These are phyloP conservation scores for Cryptosporidium felis DNA, from an alignment of 169 alveolate genomes.

Conservation along the genomic window DNA sequence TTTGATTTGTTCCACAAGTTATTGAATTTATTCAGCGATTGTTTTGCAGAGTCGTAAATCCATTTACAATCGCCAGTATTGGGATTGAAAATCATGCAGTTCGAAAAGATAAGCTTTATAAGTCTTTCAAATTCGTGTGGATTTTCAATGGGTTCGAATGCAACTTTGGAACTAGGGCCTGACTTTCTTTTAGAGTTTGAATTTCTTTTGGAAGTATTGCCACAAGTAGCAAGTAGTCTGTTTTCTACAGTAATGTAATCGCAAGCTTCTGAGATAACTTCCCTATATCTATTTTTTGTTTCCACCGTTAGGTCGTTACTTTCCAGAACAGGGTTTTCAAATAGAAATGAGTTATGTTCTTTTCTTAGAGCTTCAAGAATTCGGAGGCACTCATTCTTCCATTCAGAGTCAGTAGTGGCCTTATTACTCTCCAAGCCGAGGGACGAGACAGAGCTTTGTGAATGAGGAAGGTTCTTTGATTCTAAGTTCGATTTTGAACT, in stretches of 20 bases:
- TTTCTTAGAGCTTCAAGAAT: constrained; percentile 53
- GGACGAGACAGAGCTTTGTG: no score
- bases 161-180: background rate
- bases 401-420: constrained; percentile 7
- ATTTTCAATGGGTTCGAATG: background rate
- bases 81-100: constrained; percentile 64
- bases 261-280: constrained; percentile 15
- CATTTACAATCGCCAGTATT: constrained; percentile 56
- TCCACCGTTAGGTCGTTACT: constrained; percentile 48
- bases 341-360: constrained; percentile 34
- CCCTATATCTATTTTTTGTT: constrained; percentile 35
- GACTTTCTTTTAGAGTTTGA: background rate
- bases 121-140: constrained; percentile 66
- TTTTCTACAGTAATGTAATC: constrained; percentile 51
- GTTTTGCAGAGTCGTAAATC: constrained; percentile 67
- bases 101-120: constrained; percentile 14
- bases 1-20: constrained; percentile 30
- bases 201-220: background rate
- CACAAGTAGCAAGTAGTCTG: background rate
- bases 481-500: no score
- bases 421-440: no score
- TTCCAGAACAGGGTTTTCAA: constrained; percentile 68
- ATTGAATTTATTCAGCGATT: constrained; percentile 37
- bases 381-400: constrained; percentile 49
- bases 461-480: background rate